Base-by-base conservation (phyloP, 2,329 filamentous ascomycete genomes). In the Calonectria honghensis region DNA sequence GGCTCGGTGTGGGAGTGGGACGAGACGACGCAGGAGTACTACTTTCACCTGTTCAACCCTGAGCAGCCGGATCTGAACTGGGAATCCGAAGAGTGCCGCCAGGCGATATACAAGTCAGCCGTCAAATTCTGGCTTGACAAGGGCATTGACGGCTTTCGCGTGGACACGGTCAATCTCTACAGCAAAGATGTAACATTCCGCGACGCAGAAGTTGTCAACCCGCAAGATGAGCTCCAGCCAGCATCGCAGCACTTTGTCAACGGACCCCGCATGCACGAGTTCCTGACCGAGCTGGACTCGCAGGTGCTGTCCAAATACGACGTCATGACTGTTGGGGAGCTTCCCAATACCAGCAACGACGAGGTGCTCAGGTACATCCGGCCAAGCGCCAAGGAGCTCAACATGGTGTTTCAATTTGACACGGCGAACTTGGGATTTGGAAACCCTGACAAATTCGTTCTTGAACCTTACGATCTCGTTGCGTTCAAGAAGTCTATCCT, bases 1-100 rank as follows among this genome's bases (percentile, higher is more conserved):
- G 89, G 88, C 32, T 89, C 88, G 18, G 90, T 16, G 7, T 41
- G 90, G 67, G 91, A 89, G 73, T 96, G 91, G 86, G 94, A 96
- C 79, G 91, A 94, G 77, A 82, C 85, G 24, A 95, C 93, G 0
- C 87, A 89, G 61, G 93, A 96, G 84, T 96, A 95, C 83, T 96
- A 95, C 80, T 90, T 96, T 0, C 92, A 94, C 75, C 88, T 97
- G 11, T 97, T 95, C 83, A 92, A 93, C 6, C 90, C 89, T 9
- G 91, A 94, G 76, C 95, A 96, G 82, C 94, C 95, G 0, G 95
- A 97, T 79, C 88, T 97, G 18, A 97, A 97, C 85, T 97, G 94
- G 94, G 94, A 96, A 80, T 94, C 93, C 72, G 87, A 88, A 0
- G 91, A 90, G 11, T 90, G 93, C 0, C 90, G 94, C n/a, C 86